Conservation (phyloP, 2,329 filamentous ascomycete species). For the Fusarium mundagurra region DNA sequence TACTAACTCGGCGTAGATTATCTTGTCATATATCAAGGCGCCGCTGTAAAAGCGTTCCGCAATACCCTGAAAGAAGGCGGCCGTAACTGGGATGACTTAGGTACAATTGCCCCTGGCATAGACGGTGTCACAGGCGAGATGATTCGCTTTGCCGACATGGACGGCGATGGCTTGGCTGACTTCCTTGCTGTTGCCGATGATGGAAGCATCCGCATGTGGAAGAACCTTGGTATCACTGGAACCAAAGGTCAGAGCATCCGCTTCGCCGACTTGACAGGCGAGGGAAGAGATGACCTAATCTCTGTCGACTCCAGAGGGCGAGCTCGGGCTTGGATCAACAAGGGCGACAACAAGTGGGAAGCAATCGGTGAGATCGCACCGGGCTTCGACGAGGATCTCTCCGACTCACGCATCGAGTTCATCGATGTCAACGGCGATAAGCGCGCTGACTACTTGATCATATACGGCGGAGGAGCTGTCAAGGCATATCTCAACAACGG, state of each 20-base stretch:
- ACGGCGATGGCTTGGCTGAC: slow-evolving; percentile 27
- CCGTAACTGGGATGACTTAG: slow-evolving; percentile 11
- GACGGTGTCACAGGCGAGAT: slow-evolving; percentile 5
- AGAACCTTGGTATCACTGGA: slow-evolving; percentile 17
- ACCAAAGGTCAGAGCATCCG: background rate
- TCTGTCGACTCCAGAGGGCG: slow-evolving; percentile 8
- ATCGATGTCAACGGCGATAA: slow-evolving; percentile 24
- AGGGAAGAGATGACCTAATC: slow-evolving; percentile 4
- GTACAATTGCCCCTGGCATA: slow-evolving; percentile 14
- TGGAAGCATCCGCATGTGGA: slow-evolving; percentile 33
- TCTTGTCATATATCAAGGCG: slow-evolving; percentile 27
- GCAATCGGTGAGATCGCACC: slow-evolving; percentile 12
- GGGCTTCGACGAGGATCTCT: background rate
- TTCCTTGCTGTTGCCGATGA: slow-evolving; percentile 23
- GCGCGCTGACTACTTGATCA: slow-evolving; percentile 25
- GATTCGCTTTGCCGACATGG: slow-evolving; percentile 32
- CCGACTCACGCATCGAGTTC: slow-evolving; percentile 3
- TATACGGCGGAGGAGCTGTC: slow-evolving; percentile 30
- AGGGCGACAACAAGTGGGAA: background rate
- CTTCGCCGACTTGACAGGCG: slow-evolving; percentile 6
- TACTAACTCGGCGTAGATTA: slow-evolving; percentile 19
- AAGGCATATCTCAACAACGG: slow-evolving; percentile 25
- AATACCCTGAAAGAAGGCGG: slow-evolving; percentile 12
- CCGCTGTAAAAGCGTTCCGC: slow-evolving; percentile 28
- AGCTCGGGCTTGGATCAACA: slow-evolving; percentile 24